Base-by-base conservation (phyloP, 495 filamentous ascomycete genomes). In the Rusavskia elegans region DNA sequence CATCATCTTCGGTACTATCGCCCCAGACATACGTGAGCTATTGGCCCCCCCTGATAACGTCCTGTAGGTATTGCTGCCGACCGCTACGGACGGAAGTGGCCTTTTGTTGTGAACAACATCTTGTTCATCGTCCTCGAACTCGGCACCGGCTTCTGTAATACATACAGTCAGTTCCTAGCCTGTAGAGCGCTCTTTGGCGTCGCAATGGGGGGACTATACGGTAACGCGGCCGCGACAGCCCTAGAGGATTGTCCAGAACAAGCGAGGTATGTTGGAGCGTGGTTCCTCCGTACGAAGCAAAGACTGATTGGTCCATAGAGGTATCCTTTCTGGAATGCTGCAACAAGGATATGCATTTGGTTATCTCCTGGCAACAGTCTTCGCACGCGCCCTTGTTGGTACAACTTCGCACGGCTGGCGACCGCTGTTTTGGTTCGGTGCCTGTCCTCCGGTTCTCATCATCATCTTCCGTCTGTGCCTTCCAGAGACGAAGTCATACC, bases 301-400 rank as follows among this genome's bases (percentile, higher is more conserved):
- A 27, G 25, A 27, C 25, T 27, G 25, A 27, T 27, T 27, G 25
- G 25, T 27, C 25, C 25, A 27, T 2, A 70, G 87, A 49, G 87
- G 87, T 57, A 70, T 94, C 36, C 68, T 94, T 32, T 85, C 81
- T 14, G 87, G 87, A 46, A 76, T 94, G 58, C 72, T 92, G 19
- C 87, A 94, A 64, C 87, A 94, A 63, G 87, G 87, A 3, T 94
- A 92, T 61, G 85, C 87, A 1, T 88, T 92, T 66, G 87, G 87
- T 3, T 94, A 90, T 59, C 71, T 94, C 0, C 74, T 94, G 0
- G 85, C 85, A 0, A 78, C 85, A 0, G 85, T 81, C 10, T 90
- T 92, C 61, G 76, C 86, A 0, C 72, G 84, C 30, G 85, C 68
- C 5, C 68, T 88, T 0, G 85, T 89, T 11, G 68, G 80, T 57